Evolutionary conservation across 2,329 filamentous ascomycete genomes (phyloP).

Genomic region (Podosphaera aphanis): DNA sequence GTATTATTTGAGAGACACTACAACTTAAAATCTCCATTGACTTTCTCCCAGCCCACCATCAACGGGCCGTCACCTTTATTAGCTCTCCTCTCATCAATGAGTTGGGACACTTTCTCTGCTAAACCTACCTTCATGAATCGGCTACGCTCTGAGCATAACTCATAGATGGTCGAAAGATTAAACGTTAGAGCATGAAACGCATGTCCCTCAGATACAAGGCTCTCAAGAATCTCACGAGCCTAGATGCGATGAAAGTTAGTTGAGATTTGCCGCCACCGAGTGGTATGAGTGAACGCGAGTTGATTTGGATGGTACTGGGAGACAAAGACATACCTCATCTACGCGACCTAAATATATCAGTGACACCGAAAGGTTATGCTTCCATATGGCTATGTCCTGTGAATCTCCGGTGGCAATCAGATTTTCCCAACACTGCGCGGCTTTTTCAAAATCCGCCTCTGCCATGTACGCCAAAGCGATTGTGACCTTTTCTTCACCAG

Average conservation of each 20-base stretch:
- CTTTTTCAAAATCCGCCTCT: slow-evolving; percentile 45
- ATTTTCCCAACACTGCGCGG: slow-evolving; percentile 35
- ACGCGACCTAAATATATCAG: slow-evolving; percentile 62
- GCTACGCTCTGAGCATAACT: slow-evolving; percentile 64
- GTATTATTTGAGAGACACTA: slow-evolving; percentile 2
- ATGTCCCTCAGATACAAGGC: slow-evolving; percentile 27
- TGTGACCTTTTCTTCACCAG: slow-evolving; percentile 22
- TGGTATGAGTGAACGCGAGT: neutral
- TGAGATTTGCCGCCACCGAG: neutral
- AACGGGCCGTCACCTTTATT: neutral
- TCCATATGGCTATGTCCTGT: slow-evolving; percentile 40
- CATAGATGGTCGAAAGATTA: slow-evolving; percentile 77
- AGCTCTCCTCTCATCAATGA: slow-evolving; percentile 2
- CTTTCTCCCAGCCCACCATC: slow-evolving; percentile 12
- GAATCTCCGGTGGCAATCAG: slow-evolving; percentile 18
- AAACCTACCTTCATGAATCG: slow-evolving; percentile 45
- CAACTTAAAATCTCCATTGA: slow-evolving; percentile 16
- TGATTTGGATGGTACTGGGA: neutral
- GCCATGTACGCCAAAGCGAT: slow-evolving; percentile 54
- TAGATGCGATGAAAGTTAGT: slow-evolving; percentile 15
- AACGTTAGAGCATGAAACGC: slow-evolving; percentile 65
- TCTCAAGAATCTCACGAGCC: slow-evolving; percentile 44
- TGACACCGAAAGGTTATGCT: slow-evolving; percentile 66
- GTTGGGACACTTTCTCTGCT: slow-evolving; percentile 40
- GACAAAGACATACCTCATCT: slow-evolving; percentile 29